Evolutionary conservation across 352 stramenopile genomes (phyloP), one percentile per base, ranked within the genome.

Genomic region (Pythium sukuiense): DNA sequence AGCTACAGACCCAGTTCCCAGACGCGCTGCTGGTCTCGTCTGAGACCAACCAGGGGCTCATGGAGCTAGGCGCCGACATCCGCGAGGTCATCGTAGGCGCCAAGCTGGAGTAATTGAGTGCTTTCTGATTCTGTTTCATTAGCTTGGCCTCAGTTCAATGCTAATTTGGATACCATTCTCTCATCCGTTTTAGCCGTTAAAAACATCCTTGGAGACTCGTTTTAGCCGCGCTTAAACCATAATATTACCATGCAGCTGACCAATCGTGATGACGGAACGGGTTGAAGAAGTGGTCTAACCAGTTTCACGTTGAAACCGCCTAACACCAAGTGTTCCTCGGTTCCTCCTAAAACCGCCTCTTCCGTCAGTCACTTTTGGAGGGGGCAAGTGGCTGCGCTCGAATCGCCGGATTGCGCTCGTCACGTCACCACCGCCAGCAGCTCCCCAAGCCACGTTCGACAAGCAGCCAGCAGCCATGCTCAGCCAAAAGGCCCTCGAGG

Each of bases 1-100:
- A 64, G 52, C 71, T 93, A 27, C 65, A 78, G 60, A 35, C 63
- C 2, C 66, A 76, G 73, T 89, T 63, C 41, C 52, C 65, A 9
- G 50, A 67, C 11, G 60, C 65, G 2, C 52, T 72, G 20, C 46
- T 58, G 1, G 87, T 94, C 11, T 95, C 87, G 7, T 76, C 82
- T 11, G 76, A 90, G 53, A 94, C 85, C 2, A 93, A 95, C 73
- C 74, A 93, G 59, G 81, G 85, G 24, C 76, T 95, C 27, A 65
- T 80, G 45, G 76, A 83, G 61, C 61, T 95, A 6, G 76, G 83
- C 35, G 71, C 76, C 5, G 76, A 72, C 12, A 83, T 94, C 48
- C 82, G 85, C 43, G 55, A 71, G 33, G 62, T 87, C 41, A 70
- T 90, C 26, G 81, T 80, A 11, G 61, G 70, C 41, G 45, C 45